phyloP scores from a whole-genome alignment of 2,329 filamentous ascomycete genomes.

The Aurifilum marmelostoma region DNA sequence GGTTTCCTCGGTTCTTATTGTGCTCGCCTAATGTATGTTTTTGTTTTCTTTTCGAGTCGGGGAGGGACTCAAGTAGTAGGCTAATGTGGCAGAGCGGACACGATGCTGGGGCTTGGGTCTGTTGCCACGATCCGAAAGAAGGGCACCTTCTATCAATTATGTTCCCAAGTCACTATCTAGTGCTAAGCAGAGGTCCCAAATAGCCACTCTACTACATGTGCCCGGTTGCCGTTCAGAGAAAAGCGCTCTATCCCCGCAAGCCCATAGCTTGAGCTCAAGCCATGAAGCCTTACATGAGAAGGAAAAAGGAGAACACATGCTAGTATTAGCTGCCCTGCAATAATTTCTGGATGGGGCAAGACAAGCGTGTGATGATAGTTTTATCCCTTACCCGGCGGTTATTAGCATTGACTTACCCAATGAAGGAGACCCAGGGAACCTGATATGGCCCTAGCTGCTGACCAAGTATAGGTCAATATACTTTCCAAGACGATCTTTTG shows the following conservation, averaged over 20 bases:
- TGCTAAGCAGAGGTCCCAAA: not conserved
- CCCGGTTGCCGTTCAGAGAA: not conserved
- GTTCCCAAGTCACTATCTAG: not conserved
- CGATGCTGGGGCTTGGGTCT: not conserved
- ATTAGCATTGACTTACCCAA: no score
- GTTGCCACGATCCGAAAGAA: not conserved
- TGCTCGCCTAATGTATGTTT: constrained; percentile 8
- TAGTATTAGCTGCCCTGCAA: not conserved
- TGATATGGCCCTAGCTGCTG: no score
- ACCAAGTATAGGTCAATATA: no score
- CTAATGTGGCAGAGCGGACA: not conserved
- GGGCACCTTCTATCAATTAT: not conserved
- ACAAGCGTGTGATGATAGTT: no score
- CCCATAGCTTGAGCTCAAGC: not conserved
- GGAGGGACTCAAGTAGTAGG: not conserved
- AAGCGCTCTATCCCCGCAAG: no score
- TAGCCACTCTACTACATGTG: not conserved
- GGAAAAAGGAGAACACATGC: not conserved
- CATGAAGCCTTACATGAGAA: not conserved
- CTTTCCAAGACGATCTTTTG: not conserved
- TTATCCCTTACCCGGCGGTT: not conserved
- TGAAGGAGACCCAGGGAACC: no score
- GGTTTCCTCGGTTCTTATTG: constrained; percentile 6
- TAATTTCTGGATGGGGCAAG: not conserved
- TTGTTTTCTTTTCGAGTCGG: not conserved